Percentiles rank a stretch among this genome's conserved stretches.
phyloP scores from a whole-genome alignment of 768 basidiomycete genomes.

The Boletus patriciae region DNA sequence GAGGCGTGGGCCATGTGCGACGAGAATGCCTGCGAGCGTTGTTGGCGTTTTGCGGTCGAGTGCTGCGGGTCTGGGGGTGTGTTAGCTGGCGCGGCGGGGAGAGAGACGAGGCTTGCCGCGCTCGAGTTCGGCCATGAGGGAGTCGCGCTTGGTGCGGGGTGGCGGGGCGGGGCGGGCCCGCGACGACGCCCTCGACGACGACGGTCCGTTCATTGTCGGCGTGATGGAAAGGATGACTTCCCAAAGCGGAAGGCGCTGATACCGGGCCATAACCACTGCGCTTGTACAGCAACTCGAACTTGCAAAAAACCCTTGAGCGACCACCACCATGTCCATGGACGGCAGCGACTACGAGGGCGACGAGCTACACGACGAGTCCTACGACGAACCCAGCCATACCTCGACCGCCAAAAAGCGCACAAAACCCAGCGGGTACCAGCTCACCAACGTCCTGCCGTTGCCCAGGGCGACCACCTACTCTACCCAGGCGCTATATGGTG shows the following conservation, averaged over 20 bases:
- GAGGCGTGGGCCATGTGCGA: constrained; percentile 60
- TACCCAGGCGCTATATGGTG: constrained; percentile 59
- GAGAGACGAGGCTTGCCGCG: constrained; percentile 43
- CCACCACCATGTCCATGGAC: constrained; percentile 10
- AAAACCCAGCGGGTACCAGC: constrained; percentile 23
- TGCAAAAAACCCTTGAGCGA: not conserved
- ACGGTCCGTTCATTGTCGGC: constrained; percentile 9
- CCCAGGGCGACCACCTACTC: constrained; percentile 65
- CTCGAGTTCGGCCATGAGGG: constrained; percentile 66
- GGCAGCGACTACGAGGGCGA: constrained; percentile 23
- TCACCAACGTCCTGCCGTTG: constrained; percentile 49
- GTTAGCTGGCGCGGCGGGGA: not conserved
- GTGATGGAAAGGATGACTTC: not conserved
- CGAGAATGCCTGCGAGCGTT: constrained; percentile 60
- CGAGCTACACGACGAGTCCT: constrained; percentile 14
- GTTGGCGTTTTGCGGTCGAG: constrained; percentile 65
- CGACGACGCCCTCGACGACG: constrained; percentile 19
- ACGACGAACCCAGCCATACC: constrained; percentile 13
- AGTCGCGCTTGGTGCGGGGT: constrained; percentile 53
- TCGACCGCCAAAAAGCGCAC: not conserved
- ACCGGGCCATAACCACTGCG: not conserved
- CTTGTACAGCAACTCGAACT: constrained; percentile 10
- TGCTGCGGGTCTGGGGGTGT: constrained; percentile 56
- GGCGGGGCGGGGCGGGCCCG: not conserved
- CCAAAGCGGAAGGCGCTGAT: constrained; percentile 6